phyloP scores from a whole-genome alignment of 495 filamentous ascomycete genomes.

The Filosporella fistucella region DNA sequence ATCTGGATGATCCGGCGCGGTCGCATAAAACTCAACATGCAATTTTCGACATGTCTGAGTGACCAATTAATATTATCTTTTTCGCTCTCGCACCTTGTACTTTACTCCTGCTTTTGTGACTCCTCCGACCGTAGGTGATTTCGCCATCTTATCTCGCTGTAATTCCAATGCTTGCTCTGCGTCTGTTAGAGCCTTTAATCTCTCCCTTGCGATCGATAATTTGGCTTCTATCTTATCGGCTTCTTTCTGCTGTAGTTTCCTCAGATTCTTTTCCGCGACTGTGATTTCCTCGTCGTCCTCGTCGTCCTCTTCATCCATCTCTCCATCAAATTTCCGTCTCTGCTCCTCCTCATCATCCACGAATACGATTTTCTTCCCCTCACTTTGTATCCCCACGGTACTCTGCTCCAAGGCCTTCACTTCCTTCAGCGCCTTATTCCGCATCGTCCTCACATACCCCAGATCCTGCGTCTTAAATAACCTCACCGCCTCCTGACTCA shows the following conservation, averaged over 20 bases:
- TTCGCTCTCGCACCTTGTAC: slow-evolving; percentile 79
- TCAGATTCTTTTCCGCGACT: slow-evolving; percentile 4
- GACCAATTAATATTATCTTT: slow-evolving; percentile 48
- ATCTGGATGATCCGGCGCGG: too few species aligned
- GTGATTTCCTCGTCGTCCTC: slow-evolving; percentile 26
- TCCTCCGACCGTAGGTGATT: slow-evolving; percentile 64
- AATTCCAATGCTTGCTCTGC: slow-evolving; percentile 75
- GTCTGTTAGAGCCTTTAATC: slow-evolving; percentile 62
- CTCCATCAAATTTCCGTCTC: slow-evolving; percentile 5
- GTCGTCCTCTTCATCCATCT: slow-evolving; percentile 18
- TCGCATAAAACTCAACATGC: slow-evolving; percentile 14
- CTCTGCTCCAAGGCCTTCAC: slow-evolving; percentile 38
- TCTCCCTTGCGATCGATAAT: slow-evolving; percentile 60
- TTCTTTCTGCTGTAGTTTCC: slow-evolving; percentile 18
- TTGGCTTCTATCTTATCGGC: slow-evolving; percentile 32
- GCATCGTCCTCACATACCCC: slow-evolving; percentile 71
- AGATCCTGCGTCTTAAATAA: slow-evolving; percentile 95
- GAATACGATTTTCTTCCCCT: slow-evolving; percentile 23
- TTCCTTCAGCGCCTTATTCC: slow-evolving; percentile 45
- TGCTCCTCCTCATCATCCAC: slow-evolving; percentile 18
- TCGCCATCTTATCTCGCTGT: slow-evolving; percentile 76
- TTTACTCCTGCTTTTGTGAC: slow-evolving; percentile 76
- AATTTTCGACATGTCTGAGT: slow-evolving; percentile 21
- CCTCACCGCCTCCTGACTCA: slow-evolving; percentile 69
- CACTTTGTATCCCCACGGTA: slow-evolving; percentile 23